Conservation (phyloP, 148 eudicot genomes). For the Camellia lanceoleosa region DNA sequence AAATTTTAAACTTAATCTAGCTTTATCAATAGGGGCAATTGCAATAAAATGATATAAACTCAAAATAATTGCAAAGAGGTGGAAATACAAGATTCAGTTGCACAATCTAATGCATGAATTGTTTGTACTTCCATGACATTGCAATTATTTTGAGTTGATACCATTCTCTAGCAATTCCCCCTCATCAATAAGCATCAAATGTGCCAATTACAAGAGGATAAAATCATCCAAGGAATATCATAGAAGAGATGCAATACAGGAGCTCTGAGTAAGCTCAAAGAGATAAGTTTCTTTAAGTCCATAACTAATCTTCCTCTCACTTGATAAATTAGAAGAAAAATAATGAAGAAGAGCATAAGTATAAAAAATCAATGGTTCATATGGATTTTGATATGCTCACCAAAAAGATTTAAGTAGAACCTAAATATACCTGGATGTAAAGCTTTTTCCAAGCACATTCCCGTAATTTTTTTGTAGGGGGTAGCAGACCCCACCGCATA, state of each 20-base stretch:
- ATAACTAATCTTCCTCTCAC: background rate
- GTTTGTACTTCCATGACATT: too few relatives aligned
- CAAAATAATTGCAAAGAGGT: too few relatives aligned
- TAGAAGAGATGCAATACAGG: background rate
- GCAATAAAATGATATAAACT: too few relatives aligned
- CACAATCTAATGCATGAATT: too few relatives aligned
- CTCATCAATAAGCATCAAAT: background rate
- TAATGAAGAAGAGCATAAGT: background rate
- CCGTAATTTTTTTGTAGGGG: slow-evolving; percentile 56
- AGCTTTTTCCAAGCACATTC: slow-evolving; percentile 95
- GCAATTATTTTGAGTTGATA: too few relatives aligned
- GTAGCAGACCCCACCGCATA: slow-evolving; percentile 83
- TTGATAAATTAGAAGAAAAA: too few relatives aligned
- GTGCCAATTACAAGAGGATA: background rate
- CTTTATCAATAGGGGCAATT: background rate
- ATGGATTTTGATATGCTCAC: background rate
- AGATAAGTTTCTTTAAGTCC: background rate
- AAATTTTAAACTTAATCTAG: background rate
- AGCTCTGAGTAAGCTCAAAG: background rate
- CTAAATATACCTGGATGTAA: slow-evolving; percentile 60
- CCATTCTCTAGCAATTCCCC: too few relatives aligned
- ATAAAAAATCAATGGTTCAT: background rate
- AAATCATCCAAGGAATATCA: background rate
- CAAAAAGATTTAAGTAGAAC: background rate
- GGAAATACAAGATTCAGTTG: too few relatives aligned